Base-by-base conservation (phyloP, 2,329 filamentous ascomycete genomes). In the Zymoseptoria pseudotritici region DNA sequence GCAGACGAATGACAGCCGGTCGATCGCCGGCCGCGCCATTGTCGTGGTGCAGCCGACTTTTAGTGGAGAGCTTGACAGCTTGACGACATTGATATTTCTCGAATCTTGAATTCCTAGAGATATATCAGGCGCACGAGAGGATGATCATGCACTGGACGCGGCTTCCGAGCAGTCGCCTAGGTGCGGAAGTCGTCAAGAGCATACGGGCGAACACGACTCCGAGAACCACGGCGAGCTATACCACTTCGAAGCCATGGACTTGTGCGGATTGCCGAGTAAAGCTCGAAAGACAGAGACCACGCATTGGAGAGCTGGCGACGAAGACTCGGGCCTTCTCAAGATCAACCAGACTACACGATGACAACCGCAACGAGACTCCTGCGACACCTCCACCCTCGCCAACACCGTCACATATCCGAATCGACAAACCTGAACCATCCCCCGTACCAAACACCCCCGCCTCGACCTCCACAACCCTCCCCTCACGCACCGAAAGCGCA, bases 401-500 rank as follows among this genome's bases (percentile, higher is more conserved):
- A 17, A 46, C 46, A n/a, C 22, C 13, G 11, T 42, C 36, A 42
- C 36, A 3, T 22, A 29, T 29, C 54, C n/a, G 26, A 24, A 26
- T 51, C 42, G 20, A 53, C 61, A 52, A 54, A 31, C 52, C 61
- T n/a, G 58, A 58, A 26, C 63, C 64, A 20, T 46, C 62, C 11
- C 36, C 36, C 13, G 36, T 46, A 2, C 54, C 54, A 20, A 3
- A 57, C 20, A 57, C 55, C 9, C 61, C 61, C 6, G 63, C 65
- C 2, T 59, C 65, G 5, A 55, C 53, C 11, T 65, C 61, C 17
- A 56, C 46, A n/a, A 70, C 78, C 7, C 73, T 83, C 4, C 83
- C 82, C 7, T 85, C 83, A 7, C 77, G 82, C 56, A 72, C 76
- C 26, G 79, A 83, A 60, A 73, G 75, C 17, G 79, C 80, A 56